Percentiles rank a stretch among this genome's conserved stretches.
phyloP scores from a whole-genome alignment of 768 basidiomycete genomes.

The Fomitopsis pulvina region DNA sequence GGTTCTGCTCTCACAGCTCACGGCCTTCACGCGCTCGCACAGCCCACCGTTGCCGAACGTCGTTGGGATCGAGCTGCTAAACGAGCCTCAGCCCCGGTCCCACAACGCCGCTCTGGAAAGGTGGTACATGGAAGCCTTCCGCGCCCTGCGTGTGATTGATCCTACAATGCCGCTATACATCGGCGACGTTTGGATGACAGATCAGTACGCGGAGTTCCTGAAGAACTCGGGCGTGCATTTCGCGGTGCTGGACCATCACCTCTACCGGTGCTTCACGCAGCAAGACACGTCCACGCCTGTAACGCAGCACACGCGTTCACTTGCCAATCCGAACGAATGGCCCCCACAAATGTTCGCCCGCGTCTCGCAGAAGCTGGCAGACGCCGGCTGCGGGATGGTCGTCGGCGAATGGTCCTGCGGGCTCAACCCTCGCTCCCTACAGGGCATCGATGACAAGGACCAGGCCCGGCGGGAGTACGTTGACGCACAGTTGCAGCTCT shows the following conservation, averaged over 20 bases:
- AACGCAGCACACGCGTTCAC: conserved; percentile 42
- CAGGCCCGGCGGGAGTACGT: conserved; percentile 43
- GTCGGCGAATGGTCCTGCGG: conserved; percentile 80
- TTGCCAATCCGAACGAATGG: conserved; percentile 34
- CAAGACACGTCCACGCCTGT: conserved; percentile 50
- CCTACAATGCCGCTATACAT: conserved; percentile 62
- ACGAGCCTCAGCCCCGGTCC: conserved; percentile 49
- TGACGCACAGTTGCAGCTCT: conserved; percentile 58
- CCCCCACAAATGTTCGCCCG: conserved; percentile 35
- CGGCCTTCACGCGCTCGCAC: conserved; percentile 26
- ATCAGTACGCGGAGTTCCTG: conserved; percentile 55
- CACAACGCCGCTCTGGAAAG: conserved; percentile 41
- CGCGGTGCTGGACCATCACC: conserved; percentile 71
- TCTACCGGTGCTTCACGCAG: conserved; percentile 74
- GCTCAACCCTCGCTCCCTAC: conserved; percentile 57
- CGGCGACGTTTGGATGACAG: conserved; percentile 69
- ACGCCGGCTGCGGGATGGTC: conserved; percentile 46
- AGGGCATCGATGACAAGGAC: conserved; percentile 36
- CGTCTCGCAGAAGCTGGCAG: conserved; percentile 26
- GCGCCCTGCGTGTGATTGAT: conserved; percentile 43
- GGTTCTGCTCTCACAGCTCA: conserved; percentile 34
- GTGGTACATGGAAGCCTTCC: conserved; percentile 61
- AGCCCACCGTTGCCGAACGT: conserved; percentile 36
- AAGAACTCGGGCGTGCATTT: conserved; percentile 25
- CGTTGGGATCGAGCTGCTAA: conserved; percentile 51